These are phyloP conservation scores for Colletotrichum abscissum DNA, from an alignment of 2,329 filamentous ascomycete genomes.

Conservation along the genomic window DNA sequence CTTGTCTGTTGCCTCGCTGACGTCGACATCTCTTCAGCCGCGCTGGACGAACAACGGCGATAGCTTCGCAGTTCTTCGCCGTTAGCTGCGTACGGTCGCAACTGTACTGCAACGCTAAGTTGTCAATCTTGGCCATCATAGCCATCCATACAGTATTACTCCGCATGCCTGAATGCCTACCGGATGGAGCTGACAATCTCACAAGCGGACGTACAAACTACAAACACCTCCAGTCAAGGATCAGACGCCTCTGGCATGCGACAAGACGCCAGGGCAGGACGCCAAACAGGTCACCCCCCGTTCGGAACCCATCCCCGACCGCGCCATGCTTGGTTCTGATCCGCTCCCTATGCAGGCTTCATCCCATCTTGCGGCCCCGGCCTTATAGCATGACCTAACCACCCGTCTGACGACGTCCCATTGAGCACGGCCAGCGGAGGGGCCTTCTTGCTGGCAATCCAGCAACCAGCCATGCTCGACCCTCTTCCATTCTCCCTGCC, in stretches of 20 bases:
- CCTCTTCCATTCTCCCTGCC: not conserved
- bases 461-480: not conserved
- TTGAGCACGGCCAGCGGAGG: not conserved
- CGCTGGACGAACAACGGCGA: not conserved
- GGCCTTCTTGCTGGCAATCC: not conserved
- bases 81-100: not conserved
- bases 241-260: conserved; percentile 23
- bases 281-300: conserved; percentile 27
- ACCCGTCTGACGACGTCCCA: conserved; percentile 1
- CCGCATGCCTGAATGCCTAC: not conserved
- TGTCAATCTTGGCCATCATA: not conserved
- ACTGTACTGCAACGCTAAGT: no score
- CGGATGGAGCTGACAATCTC: not conserved
- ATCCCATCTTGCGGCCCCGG: conserved; percentile 33
- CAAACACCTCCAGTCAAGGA: not conserved
- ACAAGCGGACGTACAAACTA: not conserved
- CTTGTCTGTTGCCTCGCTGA: conserved; percentile 14
- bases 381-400: not conserved
- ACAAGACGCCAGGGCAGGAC: conserved; percentile 20
- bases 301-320: conserved; percentile 32
- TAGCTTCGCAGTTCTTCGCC: not conserved
- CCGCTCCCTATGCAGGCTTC: conserved; percentile 27
- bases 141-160: no score
- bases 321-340: conserved; percentile 26
- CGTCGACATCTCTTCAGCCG: not conserved